Percentiles rank a stretch among this genome's conserved stretches.
phyloP scores from a whole-genome alignment of 1,139 yeast genomes.

The Taphrina pruni region DNA sequence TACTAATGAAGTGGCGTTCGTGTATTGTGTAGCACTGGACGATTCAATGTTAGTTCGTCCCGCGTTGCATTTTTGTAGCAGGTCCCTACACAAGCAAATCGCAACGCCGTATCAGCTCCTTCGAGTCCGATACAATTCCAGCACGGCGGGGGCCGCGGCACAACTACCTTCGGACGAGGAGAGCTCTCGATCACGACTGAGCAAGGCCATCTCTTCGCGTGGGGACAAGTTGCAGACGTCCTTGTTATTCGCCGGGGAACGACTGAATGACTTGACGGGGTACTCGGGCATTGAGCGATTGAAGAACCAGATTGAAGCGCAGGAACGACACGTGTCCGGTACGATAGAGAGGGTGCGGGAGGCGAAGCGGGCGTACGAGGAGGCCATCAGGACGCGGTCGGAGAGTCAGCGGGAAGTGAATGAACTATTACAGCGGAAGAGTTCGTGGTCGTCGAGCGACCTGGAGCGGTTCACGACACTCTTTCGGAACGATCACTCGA shows the following conservation, averaged over 20 bases:
- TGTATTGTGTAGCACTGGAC: not conserved
- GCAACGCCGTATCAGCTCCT: not conserved
- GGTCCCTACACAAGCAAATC: not conserved
- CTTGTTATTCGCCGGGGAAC: conserved; percentile 70
- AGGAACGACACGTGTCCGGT: conserved; percentile 42
- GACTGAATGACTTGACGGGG: conserved; percentile 90
- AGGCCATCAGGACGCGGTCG: conserved; percentile 70
- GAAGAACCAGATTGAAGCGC: conserved; percentile 63
- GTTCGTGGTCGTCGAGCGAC: conserved; percentile 77
- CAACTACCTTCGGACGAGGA: conserved; percentile 17
- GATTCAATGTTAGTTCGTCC: not conserved
- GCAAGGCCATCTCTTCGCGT: conserved; percentile 37
- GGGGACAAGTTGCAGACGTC: conserved; percentile 71
- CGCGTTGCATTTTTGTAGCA: not conserved
- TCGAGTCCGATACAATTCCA: not conserved
- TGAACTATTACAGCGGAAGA: conserved; percentile 83
- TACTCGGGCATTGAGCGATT: conserved; percentile 79
- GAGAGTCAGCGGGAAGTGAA: conserved; percentile 84
- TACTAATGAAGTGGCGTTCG: too few species aligned
- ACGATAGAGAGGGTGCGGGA: conserved; percentile 52
- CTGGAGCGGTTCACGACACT: conserved; percentile 81
- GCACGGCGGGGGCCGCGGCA: not conserved
- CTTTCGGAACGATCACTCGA: conserved; percentile 79
- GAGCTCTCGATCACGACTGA: conserved; percentile 13
- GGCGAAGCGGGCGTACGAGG: conserved; percentile 63